A percentile compares a stretch with the other conserved stretches of the same genome.
These are phyloP conservation scores for Sindora glabra DNA, from an alignment of 306 rosid genomes.

Conservation along the genomic window DNA sequence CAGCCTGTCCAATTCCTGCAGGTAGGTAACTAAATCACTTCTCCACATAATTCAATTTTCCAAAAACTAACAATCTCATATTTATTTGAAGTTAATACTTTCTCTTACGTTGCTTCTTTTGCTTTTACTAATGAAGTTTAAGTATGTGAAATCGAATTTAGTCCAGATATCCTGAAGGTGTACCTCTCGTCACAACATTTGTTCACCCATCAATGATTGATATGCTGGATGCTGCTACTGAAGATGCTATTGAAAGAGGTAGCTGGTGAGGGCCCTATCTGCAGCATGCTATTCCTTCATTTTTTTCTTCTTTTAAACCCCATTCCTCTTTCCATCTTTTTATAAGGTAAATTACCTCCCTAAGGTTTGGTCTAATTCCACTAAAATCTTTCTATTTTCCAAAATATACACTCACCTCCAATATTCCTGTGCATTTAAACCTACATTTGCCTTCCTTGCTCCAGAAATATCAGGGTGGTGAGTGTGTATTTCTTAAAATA, in stretches of 20 bases:
- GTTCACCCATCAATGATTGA: slow-evolving; percentile 87
- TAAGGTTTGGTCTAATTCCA: no score
- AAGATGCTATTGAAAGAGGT: slow-evolving; percentile 81
- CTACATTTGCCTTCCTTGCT: no score
- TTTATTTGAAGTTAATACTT: slow-evolving; percentile 11
- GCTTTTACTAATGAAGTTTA: slow-evolving; percentile 32
- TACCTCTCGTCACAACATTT: slow-evolving; percentile 69
- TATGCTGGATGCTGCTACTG: slow-evolving; percentile 87
- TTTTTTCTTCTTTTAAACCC: background rate
- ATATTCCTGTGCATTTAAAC: no score
- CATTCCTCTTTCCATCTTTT: slow-evolving; percentile 4
- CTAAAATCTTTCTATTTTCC: no score
- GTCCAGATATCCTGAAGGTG: slow-evolving; percentile 98
- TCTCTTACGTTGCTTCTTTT: slow-evolving; percentile 7
- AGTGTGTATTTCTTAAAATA: no score
- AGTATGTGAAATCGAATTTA: slow-evolving; percentile 55
- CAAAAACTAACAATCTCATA: background rate
- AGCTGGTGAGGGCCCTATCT: slow-evolving; percentile 62
- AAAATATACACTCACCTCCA: no score
- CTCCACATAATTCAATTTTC: slow-evolving; percentile 16
- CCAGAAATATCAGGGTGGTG: no score
- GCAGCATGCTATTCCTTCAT: background rate
- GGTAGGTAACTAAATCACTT: slow-evolving; percentile 81
- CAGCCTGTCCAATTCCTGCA: slow-evolving; percentile 92
- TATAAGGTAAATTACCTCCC: no score